Conservation (phyloP, 2,329 filamentous ascomycete genomes). For the Alternaria triticimaculans region DNA sequence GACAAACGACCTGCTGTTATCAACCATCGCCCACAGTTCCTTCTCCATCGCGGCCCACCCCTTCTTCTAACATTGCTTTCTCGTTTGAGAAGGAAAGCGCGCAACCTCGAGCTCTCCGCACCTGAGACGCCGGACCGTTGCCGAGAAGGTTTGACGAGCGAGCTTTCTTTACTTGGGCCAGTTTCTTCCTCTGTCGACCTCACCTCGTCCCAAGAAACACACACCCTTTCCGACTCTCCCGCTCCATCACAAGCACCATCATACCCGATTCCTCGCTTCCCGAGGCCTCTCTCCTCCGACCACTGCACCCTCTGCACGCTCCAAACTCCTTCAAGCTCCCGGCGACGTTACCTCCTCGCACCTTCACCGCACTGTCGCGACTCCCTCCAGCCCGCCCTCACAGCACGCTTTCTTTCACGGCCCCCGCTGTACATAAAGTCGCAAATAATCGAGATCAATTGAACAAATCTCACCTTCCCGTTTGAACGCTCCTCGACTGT, state of each 20-base stretch:
- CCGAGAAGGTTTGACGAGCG: slow-evolving; percentile 49
- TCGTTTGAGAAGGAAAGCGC: slow-evolving; percentile 26
- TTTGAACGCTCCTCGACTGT: slow-evolving; percentile 39
- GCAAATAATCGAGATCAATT: slow-evolving; percentile 52
- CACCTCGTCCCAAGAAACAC: slow-evolving; percentile 33
- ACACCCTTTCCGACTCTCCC: slow-evolving; percentile 36
- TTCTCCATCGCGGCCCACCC: slow-evolving; percentile 25
- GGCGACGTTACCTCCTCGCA: slow-evolving; percentile 44
- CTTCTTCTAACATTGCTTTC: slow-evolving; percentile 23
- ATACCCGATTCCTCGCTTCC: slow-evolving; percentile 28
- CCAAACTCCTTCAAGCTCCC: slow-evolving; percentile 42
- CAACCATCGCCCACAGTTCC: slow-evolving; percentile 24
- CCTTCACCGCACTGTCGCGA: slow-evolving; percentile 38
- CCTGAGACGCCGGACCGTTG: slow-evolving; percentile 36
- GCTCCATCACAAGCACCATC: slow-evolving; percentile 42
- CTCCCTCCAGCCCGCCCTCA: slow-evolving; percentile 57
- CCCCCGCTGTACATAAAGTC: slow-evolving; percentile 72
- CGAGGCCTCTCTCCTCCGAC: slow-evolving; percentile 38
- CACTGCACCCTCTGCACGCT: slow-evolving; percentile 42
- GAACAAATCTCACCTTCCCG: slow-evolving; percentile 37
- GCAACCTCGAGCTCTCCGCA: slow-evolving; percentile 24
- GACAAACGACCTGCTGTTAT: slow-evolving; percentile 18
- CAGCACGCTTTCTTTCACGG: slow-evolving; percentile 92
- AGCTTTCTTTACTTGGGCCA: slow-evolving; percentile 48
- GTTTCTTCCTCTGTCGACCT: slow-evolving; percentile 42